Evolutionary conservation across 78 protist species (phyloP), one percentile per base, ranked within the genome.

Genomic region (Dictyostelium citrinum): DNA sequence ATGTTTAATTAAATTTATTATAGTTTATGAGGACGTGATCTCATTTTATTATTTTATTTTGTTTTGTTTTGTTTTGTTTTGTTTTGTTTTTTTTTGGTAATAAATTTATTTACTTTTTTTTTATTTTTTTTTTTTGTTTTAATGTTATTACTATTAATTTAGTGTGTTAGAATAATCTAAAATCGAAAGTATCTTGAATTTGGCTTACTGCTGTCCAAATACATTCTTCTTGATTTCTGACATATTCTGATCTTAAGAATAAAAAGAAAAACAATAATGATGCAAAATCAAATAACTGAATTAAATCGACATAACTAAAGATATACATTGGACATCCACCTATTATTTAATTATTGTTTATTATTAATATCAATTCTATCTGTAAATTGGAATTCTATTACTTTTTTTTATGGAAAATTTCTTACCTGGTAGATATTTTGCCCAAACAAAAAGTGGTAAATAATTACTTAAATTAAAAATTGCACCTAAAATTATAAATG

Each of bases 151-250:
- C 64, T 55, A 55, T 55, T 55, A 39, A 39, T 39, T 39, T 45
- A 45, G 17, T 49, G 3, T 55, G 17, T 5, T 84, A 88, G n/a
- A 88, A 88, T 78, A 78, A 14, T 88, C 93, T 88, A 78, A 88
- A 88, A 78, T 88, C 93, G 41, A 88, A 88, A 14, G 93, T 88
- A 88, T 88, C 93, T 80, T 93, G 96, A 46, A 81, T 86, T 49
- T 93, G 96, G n/a, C 93, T 93, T 16, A 93, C 96, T 3, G 96
- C 92, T 20, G 90, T 84, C 96, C 96, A 93, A n/a, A 93, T 93
- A 71, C 96, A 93, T 37, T 93, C 93, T 70, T 93, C 96, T 61
- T 85, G 90, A 58, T 93, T 93, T 79, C 96, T 83, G 24, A 77
- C 37, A 41, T 93, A 93, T 33, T 93, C 96, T 29, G 96, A 79